These are phyloP conservation scores for Trichoderma brevicompactum DNA, from an alignment of 2,329 filamentous ascomycete species.

Conservation along the genomic window DNA sequence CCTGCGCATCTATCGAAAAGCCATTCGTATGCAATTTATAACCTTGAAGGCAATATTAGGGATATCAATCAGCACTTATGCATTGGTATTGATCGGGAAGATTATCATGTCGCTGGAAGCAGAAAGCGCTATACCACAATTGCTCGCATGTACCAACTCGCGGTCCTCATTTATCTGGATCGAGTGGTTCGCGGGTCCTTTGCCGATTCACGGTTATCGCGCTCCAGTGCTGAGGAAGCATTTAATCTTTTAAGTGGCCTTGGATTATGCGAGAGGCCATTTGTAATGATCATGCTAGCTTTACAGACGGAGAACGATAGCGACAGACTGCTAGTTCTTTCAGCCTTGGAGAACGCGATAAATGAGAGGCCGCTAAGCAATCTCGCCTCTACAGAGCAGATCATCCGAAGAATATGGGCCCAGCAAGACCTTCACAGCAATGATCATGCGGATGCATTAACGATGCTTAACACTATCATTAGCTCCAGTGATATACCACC, in stretches of 20 bases:
- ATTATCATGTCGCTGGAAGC: slow-evolving; percentile 22
- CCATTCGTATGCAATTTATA: slow-evolving; percentile 11
- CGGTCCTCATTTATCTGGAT: slow-evolving; percentile 27
- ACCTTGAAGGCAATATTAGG: slow-evolving; percentile 12
- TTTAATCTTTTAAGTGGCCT: slow-evolving; percentile 4
- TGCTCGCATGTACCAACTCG: slow-evolving; percentile 26
- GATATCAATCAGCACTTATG: slow-evolving; percentile 19
- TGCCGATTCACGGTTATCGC: slow-evolving; percentile 19
- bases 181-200: slow-evolving; percentile 21
- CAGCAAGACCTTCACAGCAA: slow-evolving; percentile 23
- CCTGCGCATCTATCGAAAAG: slow-evolving; percentile 1
- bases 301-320: slow-evolving; percentile 17
- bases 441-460: slow-evolving; percentile 18
- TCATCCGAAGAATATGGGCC: slow-evolving; percentile 25
- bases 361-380: slow-evolving; percentile 24
- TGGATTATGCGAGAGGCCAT: slow-evolving; percentile 24
- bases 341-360: slow-evolving; percentile 9
- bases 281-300: slow-evolving; percentile 22
- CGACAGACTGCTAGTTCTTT: slow-evolving; percentile 16
- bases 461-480: slow-evolving; percentile 25
- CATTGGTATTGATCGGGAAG: slow-evolving; percentile 24
- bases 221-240: slow-evolving; percentile 15
- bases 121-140: slow-evolving; percentile 16
- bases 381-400: slow-evolving; percentile 15
- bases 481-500: slow-evolving; percentile 21